Evolutionary conservation across 345 rosid genomes (phyloP), one percentile per base, ranked within the genome.

Genomic region (Hypericum androsaemum): DNA sequence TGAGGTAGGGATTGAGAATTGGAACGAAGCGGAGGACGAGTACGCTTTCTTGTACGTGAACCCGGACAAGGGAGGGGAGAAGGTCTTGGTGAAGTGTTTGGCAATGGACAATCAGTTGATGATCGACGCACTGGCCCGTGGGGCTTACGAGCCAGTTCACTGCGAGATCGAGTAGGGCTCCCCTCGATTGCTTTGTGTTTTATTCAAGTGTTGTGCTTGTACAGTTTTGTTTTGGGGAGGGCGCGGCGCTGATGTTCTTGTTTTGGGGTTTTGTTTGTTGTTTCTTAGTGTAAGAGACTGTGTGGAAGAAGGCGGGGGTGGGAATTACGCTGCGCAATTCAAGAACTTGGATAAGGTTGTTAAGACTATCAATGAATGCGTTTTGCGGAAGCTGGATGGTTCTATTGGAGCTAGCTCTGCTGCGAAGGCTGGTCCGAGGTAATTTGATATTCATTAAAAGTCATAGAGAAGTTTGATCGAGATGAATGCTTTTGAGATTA

Each of bases 21-120:
- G 98, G 98, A 90, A 86, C 54, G 78, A 82, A 12, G 41, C 70
- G 1, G 80, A 77, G 0, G 84, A 71, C 39, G 82, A 77, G 41
- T 90, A 86, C 51, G 87, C 80, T n/a, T 90, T 90, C 49, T 80
- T 90, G 7, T 90, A 84, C 53, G 9, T 41, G 40, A 77, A 75
- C 7, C 85, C 85, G 0, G 80, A 66, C 12, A 76, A 71, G 17
- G 69, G 61, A 37, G 68, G 76, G 17, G 76, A 71, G 73, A 84
- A 79, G 56, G 64, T 76, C 41, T 9, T 84, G 55, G 81, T 87
- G 0, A 90, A 84, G 78, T 82, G 95, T 56, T 74, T 90, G 28
- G 82, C 58, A 13, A 74, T 88, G 70, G 68, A 63, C 32, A 76
- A 74, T 43, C 79, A 66, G 54, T 69, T 88, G 73, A 53, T 78